These are phyloP conservation scores for Cyberlindnera xishuangbannaensis DNA, from an alignment of 805 yeast genomes.

Conservation along the genomic window DNA sequence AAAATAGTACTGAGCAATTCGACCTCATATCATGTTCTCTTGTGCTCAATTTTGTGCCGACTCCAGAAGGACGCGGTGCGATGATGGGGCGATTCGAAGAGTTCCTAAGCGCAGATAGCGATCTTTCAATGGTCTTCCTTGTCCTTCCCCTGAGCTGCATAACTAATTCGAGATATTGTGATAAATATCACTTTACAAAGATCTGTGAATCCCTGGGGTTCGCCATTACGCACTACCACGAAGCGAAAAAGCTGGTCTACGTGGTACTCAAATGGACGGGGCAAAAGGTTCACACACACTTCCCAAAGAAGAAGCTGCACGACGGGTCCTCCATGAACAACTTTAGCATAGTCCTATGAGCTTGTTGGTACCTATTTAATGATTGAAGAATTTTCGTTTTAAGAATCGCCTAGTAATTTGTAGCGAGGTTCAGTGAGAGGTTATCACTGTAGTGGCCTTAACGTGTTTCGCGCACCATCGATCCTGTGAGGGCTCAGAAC, in stretches of 20 bases:
- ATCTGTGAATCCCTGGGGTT: slow-evolving; percentile 65
- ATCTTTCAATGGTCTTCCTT: slow-evolving; percentile 47
- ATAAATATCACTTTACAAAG: slow-evolving; percentile 32
- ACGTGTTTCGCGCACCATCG: too few relatives aligned
- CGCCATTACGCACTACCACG: slow-evolving; percentile 37
- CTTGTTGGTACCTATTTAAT: too few relatives aligned
- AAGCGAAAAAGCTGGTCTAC: slow-evolving; percentile 69
- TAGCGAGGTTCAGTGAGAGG: background rate
- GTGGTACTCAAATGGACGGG: slow-evolving; percentile 55
- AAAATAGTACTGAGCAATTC: slow-evolving; percentile 39
- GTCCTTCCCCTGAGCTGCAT: slow-evolving; percentile 90
- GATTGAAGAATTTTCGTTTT: background rate
- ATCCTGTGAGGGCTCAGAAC: too few relatives aligned
- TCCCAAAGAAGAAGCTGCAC: slow-evolving; percentile 43
- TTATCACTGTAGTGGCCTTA: background rate
- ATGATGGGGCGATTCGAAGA: slow-evolving; percentile 60
- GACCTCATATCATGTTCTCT: slow-evolving; percentile 74
- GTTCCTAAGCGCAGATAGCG: slow-evolving; percentile 39
- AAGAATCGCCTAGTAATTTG: background rate
- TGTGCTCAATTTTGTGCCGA: slow-evolving; percentile 85
- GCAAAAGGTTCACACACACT: background rate
- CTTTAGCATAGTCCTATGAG: slow-evolving; percentile 48
- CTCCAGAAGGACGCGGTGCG: slow-evolving; percentile 61
- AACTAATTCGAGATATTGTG: slow-evolving; percentile 73
- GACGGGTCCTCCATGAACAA: slow-evolving; percentile 63